Evolutionary conservation across 2,329 filamentous ascomycete species (phyloP).

Genomic region (Trichophyton equinum): DNA sequence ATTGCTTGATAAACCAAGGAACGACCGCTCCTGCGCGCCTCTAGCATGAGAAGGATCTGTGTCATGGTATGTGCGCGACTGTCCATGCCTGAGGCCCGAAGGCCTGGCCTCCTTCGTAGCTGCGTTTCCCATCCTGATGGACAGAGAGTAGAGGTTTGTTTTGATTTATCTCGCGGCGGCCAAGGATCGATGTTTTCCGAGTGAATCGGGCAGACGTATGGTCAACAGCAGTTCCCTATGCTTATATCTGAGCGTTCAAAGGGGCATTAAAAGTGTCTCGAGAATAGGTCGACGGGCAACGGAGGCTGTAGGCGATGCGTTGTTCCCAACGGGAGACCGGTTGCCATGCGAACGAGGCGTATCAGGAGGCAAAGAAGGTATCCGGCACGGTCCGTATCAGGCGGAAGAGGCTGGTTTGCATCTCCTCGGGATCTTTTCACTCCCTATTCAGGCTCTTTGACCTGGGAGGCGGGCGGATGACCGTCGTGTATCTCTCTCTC

Average conservation of each 20-base stretch:
- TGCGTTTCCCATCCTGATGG: slow-evolving; percentile 33
- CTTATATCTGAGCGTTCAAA: not conserved
- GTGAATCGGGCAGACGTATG: too few relatives aligned
- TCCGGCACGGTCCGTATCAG: not conserved
- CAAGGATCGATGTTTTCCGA: too few relatives aligned
- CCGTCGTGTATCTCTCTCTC: not conserved
- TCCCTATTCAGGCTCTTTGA: not conserved
- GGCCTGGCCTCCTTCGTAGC: slow-evolving; percentile 36
- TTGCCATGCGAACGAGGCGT: slow-evolving; percentile 7
- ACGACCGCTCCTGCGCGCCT: slow-evolving; percentile 41
- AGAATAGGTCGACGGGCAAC: not conserved
- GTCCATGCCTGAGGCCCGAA: slow-evolving; percentile 10
- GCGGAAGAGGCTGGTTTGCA: not conserved
- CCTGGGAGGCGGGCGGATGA: not conserved
- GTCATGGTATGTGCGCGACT: slow-evolving; percentile 8
- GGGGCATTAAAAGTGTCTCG: not conserved
- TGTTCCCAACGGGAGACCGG: slow-evolving; percentile 9
- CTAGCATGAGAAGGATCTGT: not conserved
- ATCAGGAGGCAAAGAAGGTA: not conserved
- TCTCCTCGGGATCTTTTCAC: not conserved
- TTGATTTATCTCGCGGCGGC: too few relatives aligned
- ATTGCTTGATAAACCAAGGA: slow-evolving; percentile 42
- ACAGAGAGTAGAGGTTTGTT: not conserved
- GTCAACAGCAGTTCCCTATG: too few relatives aligned
- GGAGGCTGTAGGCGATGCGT: not conserved